Evolutionary conservation across 129 eudicot genomes (phyloP).

Genomic region (Logfia minima): DNA sequence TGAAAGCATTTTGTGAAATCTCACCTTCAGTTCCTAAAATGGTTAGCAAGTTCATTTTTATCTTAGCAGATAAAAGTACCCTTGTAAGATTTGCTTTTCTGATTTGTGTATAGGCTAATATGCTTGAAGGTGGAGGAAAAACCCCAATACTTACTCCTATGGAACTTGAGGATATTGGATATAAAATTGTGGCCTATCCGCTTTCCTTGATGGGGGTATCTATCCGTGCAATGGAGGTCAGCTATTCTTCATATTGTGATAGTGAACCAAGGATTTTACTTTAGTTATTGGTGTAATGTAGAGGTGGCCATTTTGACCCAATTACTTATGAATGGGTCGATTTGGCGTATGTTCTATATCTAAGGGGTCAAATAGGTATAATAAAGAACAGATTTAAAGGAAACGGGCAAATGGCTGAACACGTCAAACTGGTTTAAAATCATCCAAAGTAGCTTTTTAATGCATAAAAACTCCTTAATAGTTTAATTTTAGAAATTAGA

Average conservation of each 20-base stretch:
- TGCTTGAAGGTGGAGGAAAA: slow-evolving; percentile 99
- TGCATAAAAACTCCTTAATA: neutral
- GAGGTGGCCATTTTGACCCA: neutral
- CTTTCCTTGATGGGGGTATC: slow-evolving; percentile 90
- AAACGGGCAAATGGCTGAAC: too few relatives aligned
- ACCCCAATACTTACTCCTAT: slow-evolving; percentile 85
- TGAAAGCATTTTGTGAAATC: slow-evolving; percentile 72
- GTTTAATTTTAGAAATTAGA: neutral
- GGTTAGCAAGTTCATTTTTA: slow-evolving; percentile 45
- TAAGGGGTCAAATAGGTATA: neutral
- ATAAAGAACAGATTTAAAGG: too few relatives aligned
- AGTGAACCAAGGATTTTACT: neutral
- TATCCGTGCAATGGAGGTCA: slow-evolving; percentile 92
- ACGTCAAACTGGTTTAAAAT: neutral
- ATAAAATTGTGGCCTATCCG: slow-evolving; percentile 87
- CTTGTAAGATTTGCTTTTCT: neutral
- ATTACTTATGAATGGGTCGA: neutral
- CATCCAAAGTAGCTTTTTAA: neutral
- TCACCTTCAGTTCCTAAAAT: slow-evolving; percentile 76
- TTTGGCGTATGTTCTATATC: neutral
- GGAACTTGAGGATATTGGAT: slow-evolving; percentile 85
- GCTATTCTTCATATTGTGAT: neutral
- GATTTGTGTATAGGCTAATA: slow-evolving; percentile 62
- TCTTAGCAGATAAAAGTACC: neutral
- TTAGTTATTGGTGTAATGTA: slow-evolving; percentile 11